Conservation (phyloP, 2,329 filamentous ascomycete species). For the Nigrospora oryzae region DNA sequence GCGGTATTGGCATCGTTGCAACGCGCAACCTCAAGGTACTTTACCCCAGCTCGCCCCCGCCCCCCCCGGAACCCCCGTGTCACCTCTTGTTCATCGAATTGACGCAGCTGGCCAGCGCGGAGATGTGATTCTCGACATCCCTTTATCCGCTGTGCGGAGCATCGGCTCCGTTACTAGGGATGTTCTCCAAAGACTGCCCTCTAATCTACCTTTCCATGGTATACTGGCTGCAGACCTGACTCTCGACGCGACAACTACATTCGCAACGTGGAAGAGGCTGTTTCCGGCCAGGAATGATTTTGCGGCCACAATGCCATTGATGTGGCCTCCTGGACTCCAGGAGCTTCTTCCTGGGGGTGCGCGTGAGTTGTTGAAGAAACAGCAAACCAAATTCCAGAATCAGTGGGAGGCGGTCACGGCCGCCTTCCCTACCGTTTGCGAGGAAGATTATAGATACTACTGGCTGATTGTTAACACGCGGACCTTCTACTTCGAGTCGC, state of each 20-base stretch:
- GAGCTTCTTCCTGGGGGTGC: background rate
- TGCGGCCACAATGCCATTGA: constrained; percentile 1
- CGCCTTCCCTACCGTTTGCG: background rate
- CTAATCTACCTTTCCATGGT: background rate
- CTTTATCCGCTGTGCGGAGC: constrained; percentile 1
- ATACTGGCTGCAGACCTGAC: constrained; percentile 3
- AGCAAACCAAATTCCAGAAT: constrained; percentile 14
- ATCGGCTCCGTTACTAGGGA: background rate
- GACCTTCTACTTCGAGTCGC: constrained; percentile 48
- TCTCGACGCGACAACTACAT: background rate
- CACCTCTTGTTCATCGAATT: background rate
- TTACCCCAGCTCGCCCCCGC: background rate
- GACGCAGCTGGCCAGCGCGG: background rate
- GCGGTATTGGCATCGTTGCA: constrained; percentile 1
- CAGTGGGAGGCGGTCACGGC: background rate
- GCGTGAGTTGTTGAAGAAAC: background rate
- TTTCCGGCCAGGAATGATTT: background rate
- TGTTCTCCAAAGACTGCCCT: background rate
- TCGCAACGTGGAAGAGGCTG: background rate
- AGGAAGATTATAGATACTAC: constrained; percentile 36
- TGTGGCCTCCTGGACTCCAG: constrained; percentile 1
- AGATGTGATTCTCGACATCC: constrained; percentile 2
- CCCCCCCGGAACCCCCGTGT: background rate
- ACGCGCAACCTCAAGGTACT: constrained; percentile 1
- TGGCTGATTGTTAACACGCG: constrained; percentile 55